Evolutionary conservation across 2,329 filamentous ascomycete genomes (phyloP).

Genomic region (Beauveria sp.): DNA sequence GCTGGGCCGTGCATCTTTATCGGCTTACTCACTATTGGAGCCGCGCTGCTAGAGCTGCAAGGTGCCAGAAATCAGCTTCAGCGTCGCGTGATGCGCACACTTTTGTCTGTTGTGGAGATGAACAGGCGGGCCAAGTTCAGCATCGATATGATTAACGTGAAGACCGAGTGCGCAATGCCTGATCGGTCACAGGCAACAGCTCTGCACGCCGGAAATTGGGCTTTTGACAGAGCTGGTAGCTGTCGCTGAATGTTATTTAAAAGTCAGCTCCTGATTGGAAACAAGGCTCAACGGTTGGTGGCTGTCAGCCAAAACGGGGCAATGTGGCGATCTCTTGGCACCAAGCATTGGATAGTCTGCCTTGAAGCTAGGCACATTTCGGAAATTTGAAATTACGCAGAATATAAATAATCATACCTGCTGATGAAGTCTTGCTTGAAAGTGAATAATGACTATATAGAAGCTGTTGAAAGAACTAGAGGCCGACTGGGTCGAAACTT

Average conservation of each 20-base stretch:
- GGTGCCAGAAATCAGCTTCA: background rate
- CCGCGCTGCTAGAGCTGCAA: background rate
- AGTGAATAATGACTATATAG: background rate
- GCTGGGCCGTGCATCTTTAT: background rate
- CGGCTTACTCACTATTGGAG: background rate
- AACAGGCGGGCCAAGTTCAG: background rate
- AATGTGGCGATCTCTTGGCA: background rate
- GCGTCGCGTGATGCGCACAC: constrained; percentile 2
- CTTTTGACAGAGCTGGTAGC: background rate
- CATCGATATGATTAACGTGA: background rate
- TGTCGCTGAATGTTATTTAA: background rate
- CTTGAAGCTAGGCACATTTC: background rate
- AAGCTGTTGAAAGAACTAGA: background rate
- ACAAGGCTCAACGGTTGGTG: background rate
- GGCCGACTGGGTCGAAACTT: background rate
- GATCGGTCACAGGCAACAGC: background rate
- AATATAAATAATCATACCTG: background rate
- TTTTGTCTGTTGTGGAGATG: background rate
- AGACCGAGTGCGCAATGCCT: background rate
- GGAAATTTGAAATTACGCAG: fast-evolving
- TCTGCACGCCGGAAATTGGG: background rate
- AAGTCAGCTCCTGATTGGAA: background rate
- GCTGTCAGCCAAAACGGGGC: background rate
- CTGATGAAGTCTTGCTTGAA: too few relatives aligned
- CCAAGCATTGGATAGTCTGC: background rate